Conservation (phyloP, 2,329 filamentous ascomycete genomes). For the Pestalotiopsis sp. region DNA sequence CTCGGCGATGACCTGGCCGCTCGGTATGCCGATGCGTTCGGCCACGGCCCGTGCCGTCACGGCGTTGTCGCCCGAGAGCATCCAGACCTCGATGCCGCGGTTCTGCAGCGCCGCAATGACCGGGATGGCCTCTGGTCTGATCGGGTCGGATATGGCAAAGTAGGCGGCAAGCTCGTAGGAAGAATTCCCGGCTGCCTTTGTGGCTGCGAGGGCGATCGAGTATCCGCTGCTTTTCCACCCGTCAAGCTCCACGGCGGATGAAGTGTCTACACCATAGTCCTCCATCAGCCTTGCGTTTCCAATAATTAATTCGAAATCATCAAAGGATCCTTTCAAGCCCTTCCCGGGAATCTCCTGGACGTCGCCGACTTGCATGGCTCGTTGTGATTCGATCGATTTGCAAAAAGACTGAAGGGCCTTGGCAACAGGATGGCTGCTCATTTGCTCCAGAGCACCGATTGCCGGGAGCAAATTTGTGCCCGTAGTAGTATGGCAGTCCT, state of each 20-base stretch:
- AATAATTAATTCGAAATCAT: slow-evolving; percentile 46
- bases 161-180: slow-evolving; percentile 58
- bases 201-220: slow-evolving; percentile 61
- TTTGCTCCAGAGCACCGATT: slow-evolving; percentile 64
- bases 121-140: slow-evolving; percentile 69
- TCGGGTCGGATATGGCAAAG: slow-evolving; percentile 78
- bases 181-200: slow-evolving; percentile 25
- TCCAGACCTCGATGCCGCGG: slow-evolving; percentile 75
- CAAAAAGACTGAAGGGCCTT: slow-evolving; percentile 69
- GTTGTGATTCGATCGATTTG: slow-evolving; percentile 30
- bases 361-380: slow-evolving; percentile 31
- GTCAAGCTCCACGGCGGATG: slow-evolving; percentile 41
- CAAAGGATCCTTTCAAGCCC: slow-evolving; percentile 63
- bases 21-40: slow-evolving; percentile 69
- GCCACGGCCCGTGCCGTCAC: slow-evolving; percentile 83
- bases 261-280: slow-evolving; percentile 43
- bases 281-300: slow-evolving; percentile 73
- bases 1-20: slow-evolving; percentile 77
- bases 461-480: slow-evolving; percentile 21
- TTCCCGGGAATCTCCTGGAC: slow-evolving; percentile 71
- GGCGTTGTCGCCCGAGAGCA: slow-evolving; percentile 91
- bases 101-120: slow-evolving; percentile 66
- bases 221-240: slow-evolving; percentile 64
- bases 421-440: slow-evolving; percentile 74
- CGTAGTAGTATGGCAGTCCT: slow-evolving; percentile 36